phyloP scores from a whole-genome alignment of 371 early-diverging fungal genomes.

The Neoconidiobolus thromboides region DNA sequence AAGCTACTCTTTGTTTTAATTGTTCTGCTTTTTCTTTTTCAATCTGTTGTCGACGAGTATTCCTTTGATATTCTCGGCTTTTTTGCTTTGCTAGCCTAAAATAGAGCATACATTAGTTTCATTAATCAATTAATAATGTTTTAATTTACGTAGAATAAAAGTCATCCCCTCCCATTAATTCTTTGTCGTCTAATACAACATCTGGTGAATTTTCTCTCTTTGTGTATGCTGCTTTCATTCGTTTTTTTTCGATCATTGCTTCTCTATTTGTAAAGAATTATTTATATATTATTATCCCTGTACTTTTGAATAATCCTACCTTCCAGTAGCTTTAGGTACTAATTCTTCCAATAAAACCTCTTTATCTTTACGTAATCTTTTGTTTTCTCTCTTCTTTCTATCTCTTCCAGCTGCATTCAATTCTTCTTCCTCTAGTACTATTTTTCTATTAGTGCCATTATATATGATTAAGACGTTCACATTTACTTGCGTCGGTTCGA shows the following conservation, averaged over 20 bases:
- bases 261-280: slow-evolving; percentile 16
- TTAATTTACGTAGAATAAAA: not conserved
- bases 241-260: slow-evolving; percentile 40
- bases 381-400: slow-evolving; percentile 26
- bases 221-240: slow-evolving; percentile 38
- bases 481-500: too few species aligned
- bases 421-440: slow-evolving; percentile 36
- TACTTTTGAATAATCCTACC: slow-evolving; percentile 9
- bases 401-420: slow-evolving; percentile 16
- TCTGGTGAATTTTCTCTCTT: slow-evolving; percentile 50
- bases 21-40: slow-evolving; percentile 16
- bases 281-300: not conserved
- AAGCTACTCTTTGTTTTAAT: slow-evolving; percentile 22
- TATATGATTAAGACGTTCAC: too few species aligned
- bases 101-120: not conserved
- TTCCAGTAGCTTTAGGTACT: slow-evolving; percentile 60
- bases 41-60: slow-evolving; percentile 1
- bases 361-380: slow-evolving; percentile 22
- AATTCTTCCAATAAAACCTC: slow-evolving; percentile 57
- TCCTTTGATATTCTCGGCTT: not conserved
- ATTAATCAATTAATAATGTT: not conserved
- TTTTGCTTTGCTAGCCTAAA: not conserved
- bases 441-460: too few species aligned
- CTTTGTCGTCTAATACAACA: slow-evolving; percentile 48
- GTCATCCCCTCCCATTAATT: slow-evolving; percentile 33